These are phyloP conservation scores for Berberis thunbergii DNA, from an alignment of 164 flowering plant genomes.

Conservation along the genomic window DNA sequence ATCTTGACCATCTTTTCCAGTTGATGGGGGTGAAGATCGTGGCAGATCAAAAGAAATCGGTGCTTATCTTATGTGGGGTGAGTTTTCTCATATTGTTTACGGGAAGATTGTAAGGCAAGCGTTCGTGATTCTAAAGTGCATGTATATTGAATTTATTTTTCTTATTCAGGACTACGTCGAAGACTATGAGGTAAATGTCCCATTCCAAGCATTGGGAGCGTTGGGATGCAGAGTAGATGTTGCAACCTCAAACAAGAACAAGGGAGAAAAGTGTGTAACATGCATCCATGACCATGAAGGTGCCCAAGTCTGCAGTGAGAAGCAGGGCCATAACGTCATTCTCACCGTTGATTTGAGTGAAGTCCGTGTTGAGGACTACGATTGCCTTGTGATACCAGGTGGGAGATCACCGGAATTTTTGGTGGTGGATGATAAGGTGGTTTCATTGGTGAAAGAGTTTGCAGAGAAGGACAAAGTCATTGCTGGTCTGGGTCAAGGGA, in stretches of 20 bases:
- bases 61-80: slow-evolving; percentile 26
- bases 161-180: slow-evolving; percentile 23
- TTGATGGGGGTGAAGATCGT: slow-evolving; percentile 18
- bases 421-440: slow-evolving; percentile 26
- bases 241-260: slow-evolving; percentile 17
- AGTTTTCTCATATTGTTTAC: not conserved
- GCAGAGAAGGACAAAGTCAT: slow-evolving; percentile 19
- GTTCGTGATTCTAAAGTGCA: not conserved
- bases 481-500: slow-evolving; percentile 22
- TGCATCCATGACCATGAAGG: slow-evolving; percentile 20
- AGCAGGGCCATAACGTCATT: slow-evolving; percentile 21
- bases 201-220: slow-evolving; percentile 22
- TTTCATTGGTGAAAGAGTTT: slow-evolving; percentile 21
- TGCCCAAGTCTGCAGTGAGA: slow-evolving; percentile 23
- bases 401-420: slow-evolving; percentile 27
- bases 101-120: not conserved
- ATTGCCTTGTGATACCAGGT: slow-evolving; percentile 27
- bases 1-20: slow-evolving; percentile 14
- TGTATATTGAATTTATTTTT: not conserved
- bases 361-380: slow-evolving; percentile 19
- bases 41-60: slow-evolving; percentile 15
- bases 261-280: slow-evolving; percentile 25
- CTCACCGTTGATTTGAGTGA: slow-evolving; percentile 15
- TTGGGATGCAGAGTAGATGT: slow-evolving; percentile 24
- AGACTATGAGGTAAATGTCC: slow-evolving; percentile 26